A percentile compares a stretch with the other conserved stretches of the same genome.
Evolutionary conservation across 176 grass and related monocot genomes (phyloP).

Genomic region (Eragrostis curvula): DNA sequence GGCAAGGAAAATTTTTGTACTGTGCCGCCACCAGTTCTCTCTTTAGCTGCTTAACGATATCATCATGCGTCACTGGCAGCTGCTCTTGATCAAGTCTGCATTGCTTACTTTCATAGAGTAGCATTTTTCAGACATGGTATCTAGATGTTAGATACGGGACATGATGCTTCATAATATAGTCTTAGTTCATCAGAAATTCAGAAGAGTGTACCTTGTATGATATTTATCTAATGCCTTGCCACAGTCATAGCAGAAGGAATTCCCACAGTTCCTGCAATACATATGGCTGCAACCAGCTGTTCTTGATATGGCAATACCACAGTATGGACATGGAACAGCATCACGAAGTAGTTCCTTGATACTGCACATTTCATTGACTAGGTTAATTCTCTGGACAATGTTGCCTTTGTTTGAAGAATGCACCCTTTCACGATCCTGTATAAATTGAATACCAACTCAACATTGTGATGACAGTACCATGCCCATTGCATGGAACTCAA

Average conservation of each 20-base stretch:
- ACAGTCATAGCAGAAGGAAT: constrained; percentile 58
- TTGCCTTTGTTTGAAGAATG: background rate
- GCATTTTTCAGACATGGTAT: too few species aligned
- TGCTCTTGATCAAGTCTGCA: too few species aligned
- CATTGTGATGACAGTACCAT: too few species aligned
- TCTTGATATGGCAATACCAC: constrained; percentile 49
- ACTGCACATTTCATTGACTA: constrained; percentile 46
- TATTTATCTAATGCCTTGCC: constrained; percentile 38
- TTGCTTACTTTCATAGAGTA: too few species aligned
- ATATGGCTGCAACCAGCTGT: constrained; percentile 63
- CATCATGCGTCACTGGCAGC: too few species aligned
- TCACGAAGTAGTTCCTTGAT: constrained; percentile 53
- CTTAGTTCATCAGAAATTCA: background rate
- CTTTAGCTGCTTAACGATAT: too few species aligned
- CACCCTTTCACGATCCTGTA: constrained; percentile 41
- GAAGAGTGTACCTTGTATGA: constrained; percentile 42
- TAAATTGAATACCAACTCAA: constrained; percentile 13
- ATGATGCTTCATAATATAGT: too few species aligned
- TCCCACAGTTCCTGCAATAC: constrained; percentile 46
- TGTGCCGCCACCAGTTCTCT: too few species aligned
- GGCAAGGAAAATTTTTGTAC: too few species aligned
- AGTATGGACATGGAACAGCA: too few species aligned
- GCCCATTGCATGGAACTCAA: too few species aligned
- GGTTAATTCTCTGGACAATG: constrained; percentile 6
- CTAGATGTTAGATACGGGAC: too few species aligned